phyloP scores from a whole-genome alignment of 1,139 yeast genomes.

The Debaryomyces singareniensis region DNA sequence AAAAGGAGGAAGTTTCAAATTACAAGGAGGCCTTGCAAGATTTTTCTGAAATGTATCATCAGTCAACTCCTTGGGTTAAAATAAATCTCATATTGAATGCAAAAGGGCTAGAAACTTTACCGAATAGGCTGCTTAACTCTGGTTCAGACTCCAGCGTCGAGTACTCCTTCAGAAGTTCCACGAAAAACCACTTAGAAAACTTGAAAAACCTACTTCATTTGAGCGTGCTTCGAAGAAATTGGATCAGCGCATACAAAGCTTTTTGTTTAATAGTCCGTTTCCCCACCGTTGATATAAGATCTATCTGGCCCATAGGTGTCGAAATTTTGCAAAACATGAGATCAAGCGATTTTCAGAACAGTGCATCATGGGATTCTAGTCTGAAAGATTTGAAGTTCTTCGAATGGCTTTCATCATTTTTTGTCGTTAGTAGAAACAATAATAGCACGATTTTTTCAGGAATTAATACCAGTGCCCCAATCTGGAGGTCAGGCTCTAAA shows the following conservation, averaged over 20 bases:
- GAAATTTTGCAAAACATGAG: conserved; percentile 22
- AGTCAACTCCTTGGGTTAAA: conserved; percentile 16
- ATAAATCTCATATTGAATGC: conserved; percentile 18
- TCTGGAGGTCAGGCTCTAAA: conserved; percentile 33
- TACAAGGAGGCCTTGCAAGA: conserved; percentile 7
- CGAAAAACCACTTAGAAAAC: conserved; percentile 20
- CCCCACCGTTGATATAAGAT: conserved; percentile 43
- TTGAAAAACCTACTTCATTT: conserved; percentile 29
- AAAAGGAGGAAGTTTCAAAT: conserved; percentile 5
- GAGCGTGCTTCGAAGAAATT: conserved; percentile 39
- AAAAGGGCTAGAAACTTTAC: conserved; percentile 23
- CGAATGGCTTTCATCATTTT: conserved; percentile 29
- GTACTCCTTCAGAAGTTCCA: conserved; percentile 10
- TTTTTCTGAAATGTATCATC: conserved; percentile 15
- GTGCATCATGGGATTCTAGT: background rate
- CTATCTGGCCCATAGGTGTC: conserved; percentile 57
- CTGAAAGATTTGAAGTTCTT: conserved; percentile 27
- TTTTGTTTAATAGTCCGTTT: conserved; percentile 43
- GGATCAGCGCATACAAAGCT: conserved; percentile 49
- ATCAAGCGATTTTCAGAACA: conserved; percentile 8
- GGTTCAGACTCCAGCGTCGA: background rate
- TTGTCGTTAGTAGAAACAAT: conserved; percentile 9
- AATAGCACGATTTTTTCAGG: conserved; percentile 2
- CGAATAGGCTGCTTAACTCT: conserved; percentile 7
- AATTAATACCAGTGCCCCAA: conserved; percentile 22